Base-by-base conservation (phyloP, 306 rosid genomes). In the Purshia tridentata region DNA sequence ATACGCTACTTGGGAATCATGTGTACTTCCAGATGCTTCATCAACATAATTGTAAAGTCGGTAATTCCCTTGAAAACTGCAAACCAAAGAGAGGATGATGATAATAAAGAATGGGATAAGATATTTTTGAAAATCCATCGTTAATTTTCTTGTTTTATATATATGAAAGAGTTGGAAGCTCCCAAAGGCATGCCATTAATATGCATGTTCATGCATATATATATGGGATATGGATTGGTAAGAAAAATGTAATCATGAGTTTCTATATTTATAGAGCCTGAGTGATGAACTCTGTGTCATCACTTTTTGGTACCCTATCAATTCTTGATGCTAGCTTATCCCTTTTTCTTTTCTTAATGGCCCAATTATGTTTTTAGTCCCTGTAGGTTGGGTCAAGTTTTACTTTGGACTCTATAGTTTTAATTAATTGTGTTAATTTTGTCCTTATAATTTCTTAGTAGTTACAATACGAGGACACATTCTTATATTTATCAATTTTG, bases 91-190 rank as follows among this genome's bases (percentile, higher is more conserved):
- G 35, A 72, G 74, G 65, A 72, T 23, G 22, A 80, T 64, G 66
- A 79, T 4, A 16, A 83, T 18, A n/a, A 77, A 50, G 78, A 80
- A 67, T 44, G 73, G 62, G 63, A 79, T 23, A 19, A 73, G 47
- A 68, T 56, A 42, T 46, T 29, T 44, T 49, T 59, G 70, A 67
- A 56, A 65, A 78, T 77, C 75, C 96, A 85, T 87, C 42, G 2
- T 13, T 29, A 29, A 29, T 29, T 70, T 50, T 82, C 19, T 45
- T 57, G 5, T 61, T 35, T 58, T 47, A 2, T 55, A 42, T 20
- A 47, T 29, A 29, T 29, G 35, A 29, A 1, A 1, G 2, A 29
- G 35, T 29, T 1, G 35, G 35, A 29, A 29, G 35, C 2, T 3
- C 35, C 35, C 35, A 77, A 15, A 53, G 4, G 44, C n/a, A 64